These are phyloP conservation scores for Fusarium sororula DNA, from an alignment of 2,329 filamentous ascomycete species.

Conservation along the genomic window DNA sequence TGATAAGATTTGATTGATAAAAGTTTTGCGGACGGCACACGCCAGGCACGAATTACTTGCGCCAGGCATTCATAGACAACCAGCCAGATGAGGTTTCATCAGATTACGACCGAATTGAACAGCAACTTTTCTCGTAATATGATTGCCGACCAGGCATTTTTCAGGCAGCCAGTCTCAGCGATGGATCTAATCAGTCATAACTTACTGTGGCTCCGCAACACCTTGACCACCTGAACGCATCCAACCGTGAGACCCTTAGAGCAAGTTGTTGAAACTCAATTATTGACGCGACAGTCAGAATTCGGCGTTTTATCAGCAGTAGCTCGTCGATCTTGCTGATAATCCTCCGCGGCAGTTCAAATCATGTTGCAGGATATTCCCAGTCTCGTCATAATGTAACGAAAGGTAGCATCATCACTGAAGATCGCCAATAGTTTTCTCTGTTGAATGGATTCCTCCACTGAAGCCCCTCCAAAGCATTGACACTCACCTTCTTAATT, in stretches of 20 bases:
- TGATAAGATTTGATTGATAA: constrained; percentile 62
- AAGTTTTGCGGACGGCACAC: constrained; percentile 39
- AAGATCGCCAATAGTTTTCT: constrained; percentile 14
- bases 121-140: constrained; percentile 20
- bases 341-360: constrained; percentile 4
- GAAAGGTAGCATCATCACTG: constrained; percentile 2
- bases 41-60: constrained; percentile 31
- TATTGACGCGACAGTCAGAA: background rate
- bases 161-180: constrained; percentile 13
- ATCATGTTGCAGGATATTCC: constrained; percentile 1
- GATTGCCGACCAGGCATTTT: constrained; percentile 10
- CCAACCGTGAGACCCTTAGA: background rate
- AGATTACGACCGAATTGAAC: constrained; percentile 22
- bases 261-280: background rate
- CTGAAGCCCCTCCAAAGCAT: constrained; percentile 16
- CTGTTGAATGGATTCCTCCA: constrained; percentile 13
- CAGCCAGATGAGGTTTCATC: constrained; percentile 5
- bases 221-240: constrained; percentile 6
- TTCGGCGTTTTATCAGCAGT: constrained; percentile 3
- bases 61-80: constrained; percentile 25
- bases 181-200: constrained; percentile 26
- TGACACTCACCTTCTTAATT: constrained; percentile 3
- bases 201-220: constrained; percentile 9
- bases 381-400: constrained; percentile 17
- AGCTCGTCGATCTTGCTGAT: background rate